Evolutionary conservation across 768 basidiomycete species (phyloP), one percentile per base, ranked within the genome.

Genomic region (Rubroboletus satanas): DNA sequence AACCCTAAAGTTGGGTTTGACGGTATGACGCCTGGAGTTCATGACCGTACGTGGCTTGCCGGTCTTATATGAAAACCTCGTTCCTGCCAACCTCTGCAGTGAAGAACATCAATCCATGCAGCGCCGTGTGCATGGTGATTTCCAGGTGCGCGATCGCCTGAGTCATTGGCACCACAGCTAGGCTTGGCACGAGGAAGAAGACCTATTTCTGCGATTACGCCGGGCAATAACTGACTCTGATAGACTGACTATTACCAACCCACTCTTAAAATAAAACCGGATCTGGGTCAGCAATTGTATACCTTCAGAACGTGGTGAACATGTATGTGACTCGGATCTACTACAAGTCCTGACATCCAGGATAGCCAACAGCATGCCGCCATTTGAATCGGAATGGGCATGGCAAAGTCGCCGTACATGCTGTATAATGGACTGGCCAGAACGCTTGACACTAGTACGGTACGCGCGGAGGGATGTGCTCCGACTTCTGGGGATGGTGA

Each of bases 1-100:
- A 68, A 71, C 69, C 67, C 48, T 15, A 57, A 26, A 32, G 2
- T 54, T 21, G 58, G 64, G 64, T 66, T 55, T 41, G 35, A 36
- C 49, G 9, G 58, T 5, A 4, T 36, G 7, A 37, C 21, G 21
- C 21, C 21, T 21, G 21, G 21, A 21, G 7, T 37, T 8, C 9
- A 11, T 29, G 28, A 3, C 10, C 4, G 11, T n/a, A n/a, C n/a
- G n/a, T n/a, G 6, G 28, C 26, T 17, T 29, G 18, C n/a, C 21
- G 12, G 35, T 12, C 17, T 18, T 6, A 18, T 32, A 41, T 44
- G 43, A 57, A 45, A 45, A 11, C 48, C 49, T 41, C 28, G 2
- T 46, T 55, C 28, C 12, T 45, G 33, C 46, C 58, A 61, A 32
- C 44, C 21, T 32, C 43, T 18, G 10, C 21, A 21, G 18, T 3